Percentiles rank a stretch among this genome's conserved stretches.
phyloP scores from a whole-genome alignment of 208 protist species.

The Tritrichomonas foetus region DNA sequence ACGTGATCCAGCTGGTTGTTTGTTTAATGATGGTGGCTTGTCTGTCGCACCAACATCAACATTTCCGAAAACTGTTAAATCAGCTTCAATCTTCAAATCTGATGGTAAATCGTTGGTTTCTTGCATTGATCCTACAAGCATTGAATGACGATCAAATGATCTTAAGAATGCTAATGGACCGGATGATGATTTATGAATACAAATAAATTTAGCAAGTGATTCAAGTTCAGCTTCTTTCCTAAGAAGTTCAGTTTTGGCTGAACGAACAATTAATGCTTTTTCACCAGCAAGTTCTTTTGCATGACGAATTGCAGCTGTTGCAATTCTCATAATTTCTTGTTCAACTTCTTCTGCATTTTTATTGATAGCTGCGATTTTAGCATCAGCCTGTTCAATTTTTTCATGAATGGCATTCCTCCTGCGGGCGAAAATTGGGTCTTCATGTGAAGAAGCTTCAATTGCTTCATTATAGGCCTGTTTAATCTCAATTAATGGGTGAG shows the following conservation, averaged over 20 bases:
- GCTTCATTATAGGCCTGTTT: neutral
- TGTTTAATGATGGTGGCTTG: neutral
- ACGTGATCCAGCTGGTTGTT: neutral
- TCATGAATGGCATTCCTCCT: neutral
- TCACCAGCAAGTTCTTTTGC: neutral
- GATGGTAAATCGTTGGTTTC: neutral
- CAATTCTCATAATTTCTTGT: neutral
- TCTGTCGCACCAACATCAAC: neutral
- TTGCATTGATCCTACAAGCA: neutral
- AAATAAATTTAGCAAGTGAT: neutral
- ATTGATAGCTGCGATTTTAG: neutral
- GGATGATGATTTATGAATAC: neutral
- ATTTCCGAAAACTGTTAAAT: neutral
- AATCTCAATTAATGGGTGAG: neutral
- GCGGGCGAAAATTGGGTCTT: neutral
- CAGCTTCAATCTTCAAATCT: neutral
- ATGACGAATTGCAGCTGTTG: neutral
- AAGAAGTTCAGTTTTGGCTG: neutral
- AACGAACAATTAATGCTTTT: neutral
- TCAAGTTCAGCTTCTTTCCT: neutral
- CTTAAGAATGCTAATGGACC: neutral
- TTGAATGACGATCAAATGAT: neutral
- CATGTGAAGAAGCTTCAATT: neutral
- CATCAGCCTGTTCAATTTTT: neutral
- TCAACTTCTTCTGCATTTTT: neutral